A percentile compares a stretch with the other conserved stretches of the same genome.
These are phyloP conservation scores for Rubus parviflorus DNA, from an alignment of 306 rosid genomes.

Conservation along the genomic window DNA sequence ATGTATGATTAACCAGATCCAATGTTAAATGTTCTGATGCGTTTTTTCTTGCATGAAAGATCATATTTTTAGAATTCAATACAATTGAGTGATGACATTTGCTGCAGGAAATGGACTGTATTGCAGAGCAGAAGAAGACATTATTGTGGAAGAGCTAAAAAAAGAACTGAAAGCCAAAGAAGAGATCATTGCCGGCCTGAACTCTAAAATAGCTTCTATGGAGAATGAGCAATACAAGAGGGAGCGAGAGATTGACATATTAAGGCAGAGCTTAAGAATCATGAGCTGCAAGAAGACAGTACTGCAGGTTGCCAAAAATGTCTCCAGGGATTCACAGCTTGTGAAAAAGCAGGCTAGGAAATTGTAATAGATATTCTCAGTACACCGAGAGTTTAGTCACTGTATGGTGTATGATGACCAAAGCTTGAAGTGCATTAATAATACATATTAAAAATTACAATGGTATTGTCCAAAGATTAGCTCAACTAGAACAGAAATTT, in stretches of 20 bases:
- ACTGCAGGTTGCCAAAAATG: conserved; percentile 33
- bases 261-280: conserved; percentile 87
- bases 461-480: not conserved
- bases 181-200: conserved; percentile 48
- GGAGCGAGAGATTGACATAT: conserved; percentile 75
- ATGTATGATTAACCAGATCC: not conserved
- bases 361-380: not conserved
- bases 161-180: conserved; percentile 62
- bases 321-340: conserved; percentile 26
- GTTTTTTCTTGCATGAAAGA: not conserved
- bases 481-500: not conserved
- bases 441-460: not conserved
- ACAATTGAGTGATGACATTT: not conserved
- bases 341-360: conserved; percentile 18
- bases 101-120: conserved; percentile 57
- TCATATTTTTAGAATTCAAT: not conserved
- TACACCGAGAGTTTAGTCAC: not conserved
- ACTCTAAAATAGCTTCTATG: conserved; percentile 45
- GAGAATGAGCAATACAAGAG: conserved; percentile 57
- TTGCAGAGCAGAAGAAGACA: conserved; percentile 68
- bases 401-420: not conserved
- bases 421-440: not conserved
- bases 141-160: conserved; percentile 56
- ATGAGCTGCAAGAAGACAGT: conserved; percentile 52
- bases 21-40: not conserved